Evolutionary conservation across 129 eudicot species (phyloP).

Genomic region (Oenanthe sinensis): DNA sequence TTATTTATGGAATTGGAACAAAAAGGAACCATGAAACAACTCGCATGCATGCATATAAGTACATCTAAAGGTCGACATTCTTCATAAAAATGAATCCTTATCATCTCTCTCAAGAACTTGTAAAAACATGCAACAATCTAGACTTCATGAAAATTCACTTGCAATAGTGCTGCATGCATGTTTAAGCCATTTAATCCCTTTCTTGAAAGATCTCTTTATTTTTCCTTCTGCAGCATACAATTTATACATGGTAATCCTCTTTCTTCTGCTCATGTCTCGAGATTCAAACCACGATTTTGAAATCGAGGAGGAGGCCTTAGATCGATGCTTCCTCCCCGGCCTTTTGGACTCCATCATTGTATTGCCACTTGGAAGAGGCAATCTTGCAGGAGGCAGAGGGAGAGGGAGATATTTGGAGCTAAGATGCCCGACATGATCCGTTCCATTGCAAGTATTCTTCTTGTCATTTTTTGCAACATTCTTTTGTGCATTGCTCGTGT

Average conservation of each 20-base stretch:
- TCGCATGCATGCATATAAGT: neutral
- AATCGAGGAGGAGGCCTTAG: neutral
- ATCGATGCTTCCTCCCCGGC: neutral
- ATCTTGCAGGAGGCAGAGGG: neutral
- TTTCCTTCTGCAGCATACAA: conserved; percentile 35
- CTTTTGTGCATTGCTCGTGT: neutral
- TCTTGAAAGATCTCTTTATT: conserved; percentile 30
- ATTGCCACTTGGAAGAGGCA: neutral
- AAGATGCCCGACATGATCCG: neutral
- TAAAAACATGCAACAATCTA: neutral
- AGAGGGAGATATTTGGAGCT: conserved; percentile 5
- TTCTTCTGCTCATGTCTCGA: conserved; percentile 30
- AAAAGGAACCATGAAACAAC: conserved; percentile 1
- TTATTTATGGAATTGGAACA: neutral
- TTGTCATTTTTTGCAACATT: neutral
- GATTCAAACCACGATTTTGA: conserved; percentile 20
- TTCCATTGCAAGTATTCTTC: neutral
- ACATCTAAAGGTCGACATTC: neutral
- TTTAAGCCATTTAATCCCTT: conserved; percentile 40
- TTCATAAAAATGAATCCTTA: neutral
- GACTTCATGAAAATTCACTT: conserved; percentile 11
- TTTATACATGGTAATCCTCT: conserved; percentile 37
- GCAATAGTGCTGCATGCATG: conserved; percentile 17
- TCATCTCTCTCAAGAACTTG: neutral
- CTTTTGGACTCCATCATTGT: neutral